Conservation (phyloP, 139 green algal species). For the Coelastrella sp. region DNA sequence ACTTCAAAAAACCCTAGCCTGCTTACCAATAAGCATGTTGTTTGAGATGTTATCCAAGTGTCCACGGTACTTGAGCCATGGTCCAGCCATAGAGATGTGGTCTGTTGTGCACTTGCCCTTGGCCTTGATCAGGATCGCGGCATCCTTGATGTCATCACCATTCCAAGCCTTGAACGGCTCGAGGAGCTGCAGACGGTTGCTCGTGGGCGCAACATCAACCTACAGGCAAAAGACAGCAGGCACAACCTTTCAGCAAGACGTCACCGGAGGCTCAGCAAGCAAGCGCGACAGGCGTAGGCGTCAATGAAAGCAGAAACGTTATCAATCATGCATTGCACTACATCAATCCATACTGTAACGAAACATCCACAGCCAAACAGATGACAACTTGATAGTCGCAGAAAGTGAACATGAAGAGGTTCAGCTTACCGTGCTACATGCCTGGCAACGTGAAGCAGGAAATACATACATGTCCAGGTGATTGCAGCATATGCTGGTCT, state of each 20-base stretch:
- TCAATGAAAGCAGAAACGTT: too few species aligned
- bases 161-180: constrained; percentile 88
- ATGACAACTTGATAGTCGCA: background rate
- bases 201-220: constrained; percentile 79
- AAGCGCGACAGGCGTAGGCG: too few species aligned
- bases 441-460: too few species aligned
- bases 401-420: background rate
- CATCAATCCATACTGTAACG: too few species aligned
- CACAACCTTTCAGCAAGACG: background rate
- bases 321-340: too few species aligned
- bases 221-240: background rate
- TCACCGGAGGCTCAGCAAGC: background rate
- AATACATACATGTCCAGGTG: too few species aligned
- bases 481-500: too few species aligned
- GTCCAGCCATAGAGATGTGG: constrained; percentile 98
- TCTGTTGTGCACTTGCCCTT: constrained; percentile 99
- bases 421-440: too few species aligned
- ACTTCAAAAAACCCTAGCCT: background rate
- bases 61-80: constrained; percentile 97
- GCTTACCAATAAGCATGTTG: constrained; percentile 94
- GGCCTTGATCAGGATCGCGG: constrained; percentile 80
- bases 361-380: too few species aligned
- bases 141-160: constrained; percentile 82
- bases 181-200: constrained; percentile 93
- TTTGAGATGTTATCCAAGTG: constrained; percentile 99